Evolutionary conservation across 768 basidiomycete species (phyloP), one percentile per base, ranked within the genome.

Genomic region (Pleurotus pulmonarius): DNA sequence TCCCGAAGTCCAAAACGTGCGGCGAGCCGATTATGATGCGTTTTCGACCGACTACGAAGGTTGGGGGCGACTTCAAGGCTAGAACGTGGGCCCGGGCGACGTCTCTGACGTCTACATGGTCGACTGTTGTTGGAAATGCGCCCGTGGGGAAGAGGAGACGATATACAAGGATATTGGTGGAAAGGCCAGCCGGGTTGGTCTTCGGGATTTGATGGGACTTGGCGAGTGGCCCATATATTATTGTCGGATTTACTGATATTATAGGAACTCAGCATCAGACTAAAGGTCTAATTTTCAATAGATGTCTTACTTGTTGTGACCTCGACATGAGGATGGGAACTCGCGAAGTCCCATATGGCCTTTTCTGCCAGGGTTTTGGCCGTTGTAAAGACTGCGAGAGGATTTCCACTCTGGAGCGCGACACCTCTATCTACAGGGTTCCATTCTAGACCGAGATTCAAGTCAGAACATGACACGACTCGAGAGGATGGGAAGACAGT

Each of bases 311-410:
- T 55, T 25, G 67, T 64, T 3, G 70, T 66, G 24, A 73, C 54
- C 43, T 75, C 72, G 39, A 75, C 58, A 43, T 70, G 61, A n/a
- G 72, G 70, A 49, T 75, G 69, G 39, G 63, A 49, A 18, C 69
- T 69, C 1, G 69, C 75, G 57, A 69, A 75, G n/a, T 70, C 64
- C 75, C 75, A 76, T 1, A 71, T 67, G 1, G 69, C 71, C 15
- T 63, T 62, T 61, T 79, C 76, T 0, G 73, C 70, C 3, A 71
- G 58, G 1, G 62, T 68, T 60, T 79, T 79, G n/a, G 73, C 63
- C 4, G 67, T 69, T 5, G 57, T 46, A 58, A 79, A 79, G 13
- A 64, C 64, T 29, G 58, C 49, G 40, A 68, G 48, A 3, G 62
- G 62, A 13, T 61, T 56, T 22, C 52, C 52, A 40, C 58, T 58